These are phyloP conservation scores for Pogostemon cablin DNA, from an alignment of 257 asterid species.

Conservation along the genomic window DNA sequence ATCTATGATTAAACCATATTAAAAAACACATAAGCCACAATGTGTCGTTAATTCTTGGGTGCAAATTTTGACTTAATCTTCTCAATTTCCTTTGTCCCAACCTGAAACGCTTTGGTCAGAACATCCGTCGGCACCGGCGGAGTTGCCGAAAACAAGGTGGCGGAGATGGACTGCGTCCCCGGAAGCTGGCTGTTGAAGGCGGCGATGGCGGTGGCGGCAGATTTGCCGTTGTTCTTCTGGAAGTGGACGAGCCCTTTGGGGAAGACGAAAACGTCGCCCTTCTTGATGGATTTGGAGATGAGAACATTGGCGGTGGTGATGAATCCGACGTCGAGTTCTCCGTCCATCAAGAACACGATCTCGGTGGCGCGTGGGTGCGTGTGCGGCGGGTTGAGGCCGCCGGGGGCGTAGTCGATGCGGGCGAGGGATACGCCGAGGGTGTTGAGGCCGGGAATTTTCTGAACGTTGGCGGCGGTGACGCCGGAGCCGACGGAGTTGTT, in stretches of 20 bases:
- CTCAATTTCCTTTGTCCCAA: constrained; percentile 44
- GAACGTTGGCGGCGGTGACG: constrained; percentile 64
- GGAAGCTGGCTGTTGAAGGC: constrained; percentile 82
- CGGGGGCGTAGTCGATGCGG: constrained; percentile 75
- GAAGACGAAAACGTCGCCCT: constrained; percentile 63
- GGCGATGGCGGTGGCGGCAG: constrained; percentile 52
- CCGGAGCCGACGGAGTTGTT: constrained; percentile 51
- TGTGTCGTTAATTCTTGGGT: constrained; percentile 32
- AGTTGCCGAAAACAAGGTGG: constrained; percentile 51
- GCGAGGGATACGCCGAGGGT: constrained; percentile 70
- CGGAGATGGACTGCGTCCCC: constrained; percentile 68
- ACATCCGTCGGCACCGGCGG: constrained; percentile 66
- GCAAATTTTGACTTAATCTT: constrained; percentile 58
- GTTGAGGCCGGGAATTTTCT: constrained; percentile 69
- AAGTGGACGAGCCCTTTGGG: constrained; percentile 69
- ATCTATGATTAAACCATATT: neutral
- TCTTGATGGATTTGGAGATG: constrained; percentile 47
- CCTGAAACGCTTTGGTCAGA: constrained; percentile 60
- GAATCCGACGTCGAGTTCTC: constrained; percentile 64
- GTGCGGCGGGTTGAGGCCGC: constrained; percentile 71
- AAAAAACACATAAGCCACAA: neutral
- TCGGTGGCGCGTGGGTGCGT: constrained; percentile 80
- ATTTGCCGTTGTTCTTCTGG: constrained; percentile 69
- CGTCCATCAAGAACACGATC: constrained; percentile 52
- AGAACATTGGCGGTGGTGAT: constrained; percentile 71